Evolutionary conservation across 768 basidiomycete species (phyloP).

Genomic region (Macrolepiota dolichaula): DNA sequence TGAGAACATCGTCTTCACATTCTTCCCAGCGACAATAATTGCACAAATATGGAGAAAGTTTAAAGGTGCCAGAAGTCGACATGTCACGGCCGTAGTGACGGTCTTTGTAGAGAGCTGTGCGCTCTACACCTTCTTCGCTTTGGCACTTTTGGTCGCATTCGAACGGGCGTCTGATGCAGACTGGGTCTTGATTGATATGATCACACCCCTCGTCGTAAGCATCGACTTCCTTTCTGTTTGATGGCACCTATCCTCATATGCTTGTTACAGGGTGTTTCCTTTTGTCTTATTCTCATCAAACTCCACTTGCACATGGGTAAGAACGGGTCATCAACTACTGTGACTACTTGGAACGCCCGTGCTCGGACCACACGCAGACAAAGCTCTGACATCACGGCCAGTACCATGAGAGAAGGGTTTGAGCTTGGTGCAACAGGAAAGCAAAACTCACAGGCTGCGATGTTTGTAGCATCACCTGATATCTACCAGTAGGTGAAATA

Average conservation of each 20-base stretch:
- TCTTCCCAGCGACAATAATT: background rate
- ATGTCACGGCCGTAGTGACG: background rate
- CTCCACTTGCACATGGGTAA: background rate
- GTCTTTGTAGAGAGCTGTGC: slow-evolving; percentile 7
- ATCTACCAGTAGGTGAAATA: too few relatives aligned
- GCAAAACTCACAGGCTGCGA: too few relatives aligned
- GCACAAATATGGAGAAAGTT: background rate
- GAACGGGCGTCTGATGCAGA: slow-evolving; percentile 4
- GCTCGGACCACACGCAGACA: too few relatives aligned
- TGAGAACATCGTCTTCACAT: background rate
- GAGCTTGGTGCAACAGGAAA: too few relatives aligned
- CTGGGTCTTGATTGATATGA: slow-evolving; percentile 8
- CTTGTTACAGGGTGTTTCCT: background rate
- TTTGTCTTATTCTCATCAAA: slow-evolving; percentile 5
- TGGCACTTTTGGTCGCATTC: slow-evolving; percentile 4
- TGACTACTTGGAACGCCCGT: background rate
- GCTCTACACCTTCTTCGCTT: slow-evolving; percentile 3
- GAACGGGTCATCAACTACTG: background rate
- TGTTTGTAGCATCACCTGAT: too few relatives aligned
- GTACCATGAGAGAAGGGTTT: background rate
- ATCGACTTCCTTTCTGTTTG: background rate
- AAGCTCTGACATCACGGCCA: background rate
- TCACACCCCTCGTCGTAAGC: slow-evolving; percentile 6
- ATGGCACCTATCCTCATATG: background rate
- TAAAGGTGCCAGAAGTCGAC: background rate